phyloP scores from a whole-genome alignment of 257 asterid species.

The Solanum neorickii region DNA sequence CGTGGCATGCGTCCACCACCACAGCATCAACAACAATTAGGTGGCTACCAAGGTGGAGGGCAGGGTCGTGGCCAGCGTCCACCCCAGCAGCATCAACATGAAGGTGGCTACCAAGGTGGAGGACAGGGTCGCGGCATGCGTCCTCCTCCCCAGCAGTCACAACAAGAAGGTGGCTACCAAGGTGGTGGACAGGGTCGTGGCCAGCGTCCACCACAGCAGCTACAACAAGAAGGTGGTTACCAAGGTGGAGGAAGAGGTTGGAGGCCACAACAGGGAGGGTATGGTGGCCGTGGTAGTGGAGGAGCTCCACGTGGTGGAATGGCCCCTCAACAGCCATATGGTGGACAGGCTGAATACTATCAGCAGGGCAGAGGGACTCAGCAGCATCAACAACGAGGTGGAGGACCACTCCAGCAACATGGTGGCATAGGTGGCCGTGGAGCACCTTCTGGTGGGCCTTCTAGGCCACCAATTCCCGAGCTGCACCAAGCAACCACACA shows the following conservation, averaged over 20 bases:
- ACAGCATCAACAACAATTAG: slow-evolving; percentile 26
- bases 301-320: slow-evolving; percentile 5
- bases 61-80: slow-evolving; percentile 37
- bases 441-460: slow-evolving; percentile 53
- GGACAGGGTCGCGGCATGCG: slow-evolving; percentile 31
- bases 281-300: slow-evolving; percentile 8
- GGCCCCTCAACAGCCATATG: slow-evolving; percentile 2
- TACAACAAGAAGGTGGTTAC: slow-evolving; percentile 22
- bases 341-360: slow-evolving; percentile 19
- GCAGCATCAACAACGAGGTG: slow-evolving; percentile 46
- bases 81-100: slow-evolving; percentile 20
- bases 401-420: slow-evolving; percentile 39
- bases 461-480: slow-evolving; percentile 76
- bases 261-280: slow-evolving; percentile 27
- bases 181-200: slow-evolving; percentile 42
- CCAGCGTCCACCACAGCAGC: slow-evolving; percentile 28
- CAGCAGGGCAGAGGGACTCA: slow-evolving; percentile 38
- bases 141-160: slow-evolving; percentile 5
- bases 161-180: slow-evolving; percentile 21
- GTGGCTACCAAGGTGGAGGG: slow-evolving; percentile 11
- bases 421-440: slow-evolving; percentile 61
- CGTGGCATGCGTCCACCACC: slow-evolving; percentile 33
- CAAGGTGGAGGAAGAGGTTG: slow-evolving; percentile 32
- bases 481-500: slow-evolving; percentile 86
- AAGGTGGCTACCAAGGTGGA: slow-evolving; percentile 14